phyloP scores from a whole-genome alignment of 1,284 basidiomycete genomes.

The Ganoderma leucocontextum region DNA sequence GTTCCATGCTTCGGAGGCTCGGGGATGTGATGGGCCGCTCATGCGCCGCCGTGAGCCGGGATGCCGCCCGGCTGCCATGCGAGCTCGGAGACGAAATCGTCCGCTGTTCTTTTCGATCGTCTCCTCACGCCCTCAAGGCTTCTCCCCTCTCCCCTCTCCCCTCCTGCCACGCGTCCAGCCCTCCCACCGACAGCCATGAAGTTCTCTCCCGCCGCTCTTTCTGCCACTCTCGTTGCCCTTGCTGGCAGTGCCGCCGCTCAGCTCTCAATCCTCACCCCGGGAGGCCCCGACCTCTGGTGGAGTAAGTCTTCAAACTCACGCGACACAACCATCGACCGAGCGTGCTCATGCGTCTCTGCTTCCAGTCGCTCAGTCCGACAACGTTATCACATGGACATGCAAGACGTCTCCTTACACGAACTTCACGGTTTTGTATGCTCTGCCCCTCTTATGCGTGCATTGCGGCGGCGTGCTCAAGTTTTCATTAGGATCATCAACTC shows the following conservation, averaged over 20 bases:
- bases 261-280: constrained; percentile 48
- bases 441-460: neutral
- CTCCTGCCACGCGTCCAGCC: constrained; percentile 14
- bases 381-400: constrained; percentile 54
- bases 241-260: constrained; percentile 46
- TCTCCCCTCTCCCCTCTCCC: constrained; percentile 16
- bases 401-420: constrained; percentile 42
- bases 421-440: constrained; percentile 53
- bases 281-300: constrained; percentile 54
- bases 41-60: constrained; percentile 7
- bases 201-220: constrained; percentile 43
- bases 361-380: constrained; percentile 42
- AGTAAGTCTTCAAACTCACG: constrained; percentile 45
- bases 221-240: constrained; percentile 46
- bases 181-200: constrained; percentile 46
- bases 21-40: constrained; percentile 3
- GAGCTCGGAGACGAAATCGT: neutral
- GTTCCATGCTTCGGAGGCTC: neutral
- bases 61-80: constrained; percentile 18
- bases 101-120: constrained; percentile 15
- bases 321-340: neutral
- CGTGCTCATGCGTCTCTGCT: constrained; percentile 3
- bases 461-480: constrained; percentile 17
- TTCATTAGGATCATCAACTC: constrained; percentile 51
- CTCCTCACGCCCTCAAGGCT: constrained; percentile 24